phyloP scores from a whole-genome alignment of 1,139 yeast genomes.

The Blastobotrys raffinosifermentans region DNA sequence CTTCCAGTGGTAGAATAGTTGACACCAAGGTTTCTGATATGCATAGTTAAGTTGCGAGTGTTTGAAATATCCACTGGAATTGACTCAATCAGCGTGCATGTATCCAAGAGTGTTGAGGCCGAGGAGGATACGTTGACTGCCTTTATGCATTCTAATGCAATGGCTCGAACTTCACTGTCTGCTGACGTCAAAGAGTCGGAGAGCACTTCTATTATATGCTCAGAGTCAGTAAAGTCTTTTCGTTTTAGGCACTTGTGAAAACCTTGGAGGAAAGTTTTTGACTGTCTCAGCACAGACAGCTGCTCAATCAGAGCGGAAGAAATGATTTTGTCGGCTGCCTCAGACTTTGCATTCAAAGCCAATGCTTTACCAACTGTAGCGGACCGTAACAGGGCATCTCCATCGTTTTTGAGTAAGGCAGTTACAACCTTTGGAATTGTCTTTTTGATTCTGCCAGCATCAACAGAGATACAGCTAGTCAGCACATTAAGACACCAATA shows the following conservation, averaged over 20 bases:
- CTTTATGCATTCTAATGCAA: slow-evolving; percentile 40
- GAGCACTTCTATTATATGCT: neutral
- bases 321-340: slow-evolving; percentile 2
- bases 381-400: slow-evolving; percentile 8
- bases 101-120: slow-evolving; percentile 31
- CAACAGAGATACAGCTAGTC: too few relatives aligned
- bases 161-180: slow-evolving; percentile 43
- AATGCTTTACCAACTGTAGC: slow-evolving; percentile 17
- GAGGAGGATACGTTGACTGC: slow-evolving; percentile 29
- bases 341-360: slow-evolving; percentile 1
- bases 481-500: too few relatives aligned
- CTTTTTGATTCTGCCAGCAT: too few relatives aligned
- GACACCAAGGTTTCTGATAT: slow-evolving; percentile 57
- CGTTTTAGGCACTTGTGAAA: slow-evolving; percentile 9
- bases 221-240: neutral
- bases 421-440: too few relatives aligned
- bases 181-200: slow-evolving; percentile 39
- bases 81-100: slow-evolving; percentile 57
- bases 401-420: too few relatives aligned
- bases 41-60: slow-evolving; percentile 67
- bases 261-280: slow-evolving; percentile 14
- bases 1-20: slow-evolving; percentile 41
- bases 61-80: slow-evolving; percentile 64
- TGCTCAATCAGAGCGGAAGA: slow-evolving; percentile 1
- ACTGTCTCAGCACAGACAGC: slow-evolving; percentile 7